Percentiles rank a stretch among this genome's conserved stretches.
These are phyloP conservation scores for Myriangium duriaei DNA, from an alignment of 2,329 filamentous ascomycete genomes.

Conservation along the genomic window DNA sequence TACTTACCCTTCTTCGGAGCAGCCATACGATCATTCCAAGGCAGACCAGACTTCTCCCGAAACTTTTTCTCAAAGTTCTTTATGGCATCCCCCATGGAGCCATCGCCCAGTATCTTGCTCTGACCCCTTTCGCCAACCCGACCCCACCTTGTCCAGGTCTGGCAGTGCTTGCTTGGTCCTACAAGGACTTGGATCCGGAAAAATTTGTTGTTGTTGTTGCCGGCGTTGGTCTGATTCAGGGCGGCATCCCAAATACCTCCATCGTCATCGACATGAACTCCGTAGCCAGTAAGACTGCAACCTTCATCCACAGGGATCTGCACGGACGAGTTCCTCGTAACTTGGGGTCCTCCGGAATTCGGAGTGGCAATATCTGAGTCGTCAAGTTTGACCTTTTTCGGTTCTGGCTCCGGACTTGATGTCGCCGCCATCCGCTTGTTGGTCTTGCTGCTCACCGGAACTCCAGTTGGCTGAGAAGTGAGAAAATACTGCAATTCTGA, in stretches of 20 bases:
- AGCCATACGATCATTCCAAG: constrained; percentile 37
- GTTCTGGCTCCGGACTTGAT: constrained; percentile 11
- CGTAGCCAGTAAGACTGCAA: constrained; percentile 22
- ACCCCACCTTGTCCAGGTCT: constrained; percentile 69
- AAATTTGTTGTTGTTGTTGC: constrained; percentile 70
- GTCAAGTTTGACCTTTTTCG: constrained; percentile 11
- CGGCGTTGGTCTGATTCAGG: constrained; percentile 63
- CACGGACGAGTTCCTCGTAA: constrained; percentile 30
- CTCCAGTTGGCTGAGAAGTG: not conserved
- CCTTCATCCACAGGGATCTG: constrained; percentile 37
- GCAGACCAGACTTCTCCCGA: constrained; percentile 42
- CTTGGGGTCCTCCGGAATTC: constrained; percentile 34
- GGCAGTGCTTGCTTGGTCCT: constrained; percentile 29
- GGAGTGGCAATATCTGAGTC: constrained; percentile 23
- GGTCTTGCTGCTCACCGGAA: not conserved
- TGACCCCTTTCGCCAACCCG: constrained; percentile 51
- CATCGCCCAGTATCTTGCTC: constrained; percentile 28
- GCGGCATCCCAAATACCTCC: constrained; percentile 66
- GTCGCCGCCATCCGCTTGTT: not conserved
- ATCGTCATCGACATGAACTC: constrained; percentile 53
- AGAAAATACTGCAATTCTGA: not conserved
- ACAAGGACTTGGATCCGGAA: constrained; percentile 57
- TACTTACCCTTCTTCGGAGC: constrained; percentile 55
- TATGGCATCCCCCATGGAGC: constrained; percentile 28
- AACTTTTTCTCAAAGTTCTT: constrained; percentile 42